A percentile compares a stretch with the other conserved stretches of the same genome.
Evolutionary conservation across 2,329 filamentous ascomycete species (phyloP).

Genomic region (Trichoderma guizhouense): DNA sequence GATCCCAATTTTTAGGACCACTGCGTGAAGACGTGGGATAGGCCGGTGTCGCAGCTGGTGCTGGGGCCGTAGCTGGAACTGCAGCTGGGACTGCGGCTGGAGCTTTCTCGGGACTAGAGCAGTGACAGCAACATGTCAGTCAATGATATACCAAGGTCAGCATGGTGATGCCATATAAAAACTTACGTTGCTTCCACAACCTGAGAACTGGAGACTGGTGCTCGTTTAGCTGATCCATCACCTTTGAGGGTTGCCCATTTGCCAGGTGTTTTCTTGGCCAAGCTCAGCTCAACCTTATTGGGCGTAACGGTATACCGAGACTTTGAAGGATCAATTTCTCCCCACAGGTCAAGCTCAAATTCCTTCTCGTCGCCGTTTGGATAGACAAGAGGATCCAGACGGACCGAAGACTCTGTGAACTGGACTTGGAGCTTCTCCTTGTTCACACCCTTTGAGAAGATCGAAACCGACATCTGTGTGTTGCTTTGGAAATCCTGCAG

Average conservation of each 20-base stretch:
- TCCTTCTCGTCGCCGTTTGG: constrained; percentile 55
- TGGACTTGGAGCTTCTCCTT: constrained; percentile 40
- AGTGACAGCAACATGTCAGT: background rate
- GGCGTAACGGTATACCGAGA: constrained; percentile 65
- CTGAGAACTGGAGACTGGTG: background rate
- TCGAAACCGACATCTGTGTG: constrained; percentile 36
- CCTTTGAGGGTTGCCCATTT: constrained; percentile 58
- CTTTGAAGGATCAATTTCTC: constrained; percentile 56
- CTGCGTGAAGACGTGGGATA: constrained; percentile 85
- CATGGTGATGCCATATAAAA: background rate
- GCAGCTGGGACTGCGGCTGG: background rate
- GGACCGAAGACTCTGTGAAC: constrained; percentile 28
- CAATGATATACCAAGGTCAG: background rate
- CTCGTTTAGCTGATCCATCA: background rate
- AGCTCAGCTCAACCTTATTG: constrained; percentile 74
- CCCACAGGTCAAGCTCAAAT: constrained; percentile 63
- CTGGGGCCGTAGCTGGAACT: background rate
- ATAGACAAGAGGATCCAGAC: constrained; percentile 31
- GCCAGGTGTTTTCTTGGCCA: constrained; percentile 64
- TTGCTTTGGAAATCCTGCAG: constrained; percentile 38
- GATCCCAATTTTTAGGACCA: constrained; percentile 92
- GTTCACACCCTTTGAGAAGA: constrained; percentile 43
- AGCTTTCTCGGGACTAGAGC: background rate
- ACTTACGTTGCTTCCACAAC: constrained; percentile 26
- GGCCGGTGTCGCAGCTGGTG: constrained; percentile 40